Conservation (phyloP, 352 stramenopile species). For the Globisporangium spinosum region DNA sequence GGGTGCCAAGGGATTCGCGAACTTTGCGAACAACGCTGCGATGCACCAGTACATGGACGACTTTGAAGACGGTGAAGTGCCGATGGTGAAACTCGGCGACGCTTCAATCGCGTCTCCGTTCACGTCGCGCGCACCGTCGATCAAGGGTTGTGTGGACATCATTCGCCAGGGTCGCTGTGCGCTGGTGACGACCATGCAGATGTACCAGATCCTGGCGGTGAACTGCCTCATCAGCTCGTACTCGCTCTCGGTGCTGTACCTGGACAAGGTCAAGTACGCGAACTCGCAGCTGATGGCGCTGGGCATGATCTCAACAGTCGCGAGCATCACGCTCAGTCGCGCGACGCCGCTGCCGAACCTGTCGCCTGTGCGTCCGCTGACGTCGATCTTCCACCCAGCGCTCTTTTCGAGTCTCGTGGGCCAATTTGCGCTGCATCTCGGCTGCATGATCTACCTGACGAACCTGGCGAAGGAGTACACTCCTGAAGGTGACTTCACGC, state of each 20-base stretch:
- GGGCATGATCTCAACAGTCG: conserved; percentile 84
- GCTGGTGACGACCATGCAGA: conserved; percentile 98
- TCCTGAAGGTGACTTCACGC: conserved; percentile 67
- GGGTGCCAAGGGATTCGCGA: conserved; percentile 78
- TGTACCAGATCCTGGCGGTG: conserved; percentile 98
- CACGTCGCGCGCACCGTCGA: conserved; percentile 92
- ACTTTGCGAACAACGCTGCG: conserved; percentile 84
- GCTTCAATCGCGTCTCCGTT: conserved; percentile 99
- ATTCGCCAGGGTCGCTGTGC: conserved; percentile 98
- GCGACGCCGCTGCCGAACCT: conserved; percentile 93
- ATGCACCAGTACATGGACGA: conserved; percentile 90
- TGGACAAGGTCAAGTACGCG: conserved; percentile 98
- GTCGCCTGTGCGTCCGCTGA: conserved; percentile 90
- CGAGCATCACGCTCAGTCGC: conserved; percentile 84
- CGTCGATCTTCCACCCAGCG: conserved; percentile 93
- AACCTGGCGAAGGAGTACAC: conserved; percentile 91
- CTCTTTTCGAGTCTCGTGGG: conserved; percentile 93
- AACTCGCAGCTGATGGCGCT: conserved; percentile 94
- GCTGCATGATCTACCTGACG: conserved; percentile 91
- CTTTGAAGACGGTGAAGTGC: conserved; percentile 89
- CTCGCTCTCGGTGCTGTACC: conserved; percentile 97
- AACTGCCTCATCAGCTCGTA: conserved; percentile 98
- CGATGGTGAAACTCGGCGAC: conserved; percentile 98
- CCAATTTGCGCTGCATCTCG: conserved; percentile 96
- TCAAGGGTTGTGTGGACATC: conserved; percentile 93